phyloP scores from a whole-genome alignment of 2,329 filamentous ascomycete species.

The Beauveria brongniartii region DNA sequence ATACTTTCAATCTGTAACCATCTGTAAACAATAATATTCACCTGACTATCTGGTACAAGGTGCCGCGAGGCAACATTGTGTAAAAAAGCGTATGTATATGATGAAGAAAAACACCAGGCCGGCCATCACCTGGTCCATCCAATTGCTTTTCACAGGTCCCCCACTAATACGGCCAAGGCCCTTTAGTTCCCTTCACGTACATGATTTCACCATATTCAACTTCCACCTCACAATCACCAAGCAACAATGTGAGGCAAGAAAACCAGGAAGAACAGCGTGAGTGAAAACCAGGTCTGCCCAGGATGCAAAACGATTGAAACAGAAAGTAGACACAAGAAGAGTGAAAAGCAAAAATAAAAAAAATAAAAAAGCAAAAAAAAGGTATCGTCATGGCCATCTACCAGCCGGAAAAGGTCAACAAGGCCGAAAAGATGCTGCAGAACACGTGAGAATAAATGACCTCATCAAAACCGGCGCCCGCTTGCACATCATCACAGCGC shows the following conservation, averaged over 20 bases:
- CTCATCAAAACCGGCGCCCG: not conserved
- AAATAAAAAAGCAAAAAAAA: not conserved
- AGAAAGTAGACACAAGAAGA: constrained; percentile 6
- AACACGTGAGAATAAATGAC: not conserved
- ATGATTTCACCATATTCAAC: not conserved
- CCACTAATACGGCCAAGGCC: not conserved
- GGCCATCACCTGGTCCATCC: not conserved
- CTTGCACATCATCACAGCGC: not conserved
- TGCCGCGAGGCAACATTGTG: constrained; percentile 43
- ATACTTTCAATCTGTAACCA: too few species aligned
- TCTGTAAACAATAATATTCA: not conserved
- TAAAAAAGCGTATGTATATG: constrained; percentile 15
- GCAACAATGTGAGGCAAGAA: not conserved
- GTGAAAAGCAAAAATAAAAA: not conserved
- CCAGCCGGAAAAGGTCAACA: not conserved
- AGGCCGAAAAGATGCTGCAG: not conserved
- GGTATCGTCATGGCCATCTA: constrained; percentile 9
- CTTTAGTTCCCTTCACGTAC: not conserved
- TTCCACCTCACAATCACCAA: not conserved
- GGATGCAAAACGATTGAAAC: constrained; percentile 8
- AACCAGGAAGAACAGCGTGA: not conserved
- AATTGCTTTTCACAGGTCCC: not conserved
- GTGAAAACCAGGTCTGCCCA: not conserved
- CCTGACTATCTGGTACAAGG: constrained; percentile 22
- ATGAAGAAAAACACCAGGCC: constrained; percentile 2